These are phyloP conservation scores for Xylogone sp. DNA, from an alignment of 2,329 filamentous ascomycete genomes.

Conservation along the genomic window DNA sequence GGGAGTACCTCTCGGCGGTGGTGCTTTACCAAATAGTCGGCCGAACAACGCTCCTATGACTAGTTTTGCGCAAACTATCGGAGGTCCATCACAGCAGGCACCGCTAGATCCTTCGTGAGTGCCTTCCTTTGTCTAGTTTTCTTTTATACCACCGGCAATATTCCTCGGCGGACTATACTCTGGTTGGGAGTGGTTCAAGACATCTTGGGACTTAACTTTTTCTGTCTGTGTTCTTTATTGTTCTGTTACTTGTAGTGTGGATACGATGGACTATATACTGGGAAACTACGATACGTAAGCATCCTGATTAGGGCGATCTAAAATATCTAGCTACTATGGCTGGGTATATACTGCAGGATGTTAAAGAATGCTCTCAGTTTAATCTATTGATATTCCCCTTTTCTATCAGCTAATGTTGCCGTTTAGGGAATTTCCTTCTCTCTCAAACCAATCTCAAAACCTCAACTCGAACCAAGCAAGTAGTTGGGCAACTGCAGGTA, in stretches of 20 bases:
- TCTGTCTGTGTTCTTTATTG: too few relatives aligned
- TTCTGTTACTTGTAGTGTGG: neutral
- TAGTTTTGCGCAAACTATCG: constrained; percentile 65
- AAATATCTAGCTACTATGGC: neutral
- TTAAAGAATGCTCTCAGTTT: neutral
- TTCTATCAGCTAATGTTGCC: neutral
- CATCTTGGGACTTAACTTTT: neutral
- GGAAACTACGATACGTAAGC: neutral
- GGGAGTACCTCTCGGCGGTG: constrained; percentile 55
- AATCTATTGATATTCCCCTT: neutral
- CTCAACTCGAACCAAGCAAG: constrained; percentile 22
- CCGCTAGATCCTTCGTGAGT: constrained; percentile 64
- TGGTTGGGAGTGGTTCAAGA: neutral
- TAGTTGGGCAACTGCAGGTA: constrained; percentile 26
- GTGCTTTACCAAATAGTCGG: constrained; percentile 44
- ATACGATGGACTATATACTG: neutral
- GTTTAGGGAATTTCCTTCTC: constrained; percentile 59
- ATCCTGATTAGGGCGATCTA: neutral
- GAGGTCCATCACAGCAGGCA: constrained; percentile 54
- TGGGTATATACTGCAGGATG: neutral
- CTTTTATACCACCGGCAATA: neutral
- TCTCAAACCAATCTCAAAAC: constrained; percentile 50
- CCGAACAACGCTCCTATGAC: constrained; percentile 53
- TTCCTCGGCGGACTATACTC: neutral
- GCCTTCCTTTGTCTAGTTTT: neutral